These are phyloP conservation scores for Thymus mandschuricus DNA, from an alignment of 257 asterid species.

Conservation along the genomic window DNA sequence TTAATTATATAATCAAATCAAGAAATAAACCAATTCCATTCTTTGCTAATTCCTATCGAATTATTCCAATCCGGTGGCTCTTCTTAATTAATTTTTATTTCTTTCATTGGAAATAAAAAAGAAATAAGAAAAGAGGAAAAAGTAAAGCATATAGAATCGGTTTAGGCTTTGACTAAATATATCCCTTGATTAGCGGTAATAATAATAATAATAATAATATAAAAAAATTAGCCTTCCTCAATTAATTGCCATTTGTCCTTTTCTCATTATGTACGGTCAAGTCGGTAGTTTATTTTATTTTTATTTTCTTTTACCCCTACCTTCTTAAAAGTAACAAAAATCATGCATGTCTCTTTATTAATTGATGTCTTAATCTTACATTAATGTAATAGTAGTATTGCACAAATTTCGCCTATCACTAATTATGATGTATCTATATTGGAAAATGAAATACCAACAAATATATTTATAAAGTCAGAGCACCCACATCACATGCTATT, in stretches of 20 bases:
- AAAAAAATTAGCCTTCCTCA: not conserved
- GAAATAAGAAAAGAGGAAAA: not conserved
- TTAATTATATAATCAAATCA: not conserved
- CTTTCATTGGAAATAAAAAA: not conserved
- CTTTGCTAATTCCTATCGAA: not conserved
- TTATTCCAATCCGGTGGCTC: constrained; percentile 14
- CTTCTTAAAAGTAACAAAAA: not conserved
- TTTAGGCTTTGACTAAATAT: constrained; percentile 36
- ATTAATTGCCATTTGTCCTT: constrained; percentile 22
- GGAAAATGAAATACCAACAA: too few relatives aligned
- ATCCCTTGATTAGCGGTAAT: constrained; percentile 47
- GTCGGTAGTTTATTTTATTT: not conserved
- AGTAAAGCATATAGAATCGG: constrained; percentile 22
- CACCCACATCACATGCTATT: not conserved
- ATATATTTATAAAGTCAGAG: not conserved
- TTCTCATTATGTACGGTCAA: not conserved
- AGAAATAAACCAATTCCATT: not conserved
- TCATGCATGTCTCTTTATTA: not conserved
- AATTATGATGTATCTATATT: not conserved
- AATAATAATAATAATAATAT: not conserved
- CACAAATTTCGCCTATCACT: not conserved
- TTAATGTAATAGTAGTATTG: not conserved
- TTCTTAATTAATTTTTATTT: not conserved
- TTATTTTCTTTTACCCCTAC: not conserved
- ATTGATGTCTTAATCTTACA: not conserved